Base-by-base conservation (phyloP, 768 basidiomycete genomes). In the Hericium alpestre region DNA sequence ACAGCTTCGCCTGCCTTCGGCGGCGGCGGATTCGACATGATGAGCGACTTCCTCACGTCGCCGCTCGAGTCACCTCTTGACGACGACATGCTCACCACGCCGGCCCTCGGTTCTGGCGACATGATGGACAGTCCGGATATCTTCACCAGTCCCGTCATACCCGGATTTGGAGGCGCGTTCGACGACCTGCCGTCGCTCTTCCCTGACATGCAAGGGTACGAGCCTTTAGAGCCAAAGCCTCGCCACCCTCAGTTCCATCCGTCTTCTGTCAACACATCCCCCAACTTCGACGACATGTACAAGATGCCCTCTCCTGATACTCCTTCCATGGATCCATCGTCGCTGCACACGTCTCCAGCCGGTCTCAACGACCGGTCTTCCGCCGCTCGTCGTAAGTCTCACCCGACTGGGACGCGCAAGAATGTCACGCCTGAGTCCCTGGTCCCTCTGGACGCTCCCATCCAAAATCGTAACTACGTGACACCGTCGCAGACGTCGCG, bases 371-470 rank as follows among this genome's bases (percentile, higher is more conserved):
- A 57, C 5, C 20, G 9, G n/a, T 57, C 63, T 13, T 38, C 64
- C 13, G 57, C 63, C 1, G 47, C 60, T 25, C 69, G 72, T 56
- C 77, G 69, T 22, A 72, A 67, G 61, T 61, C 60, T 11, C 57
- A 48, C 0, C 81, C 79, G 4, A 88, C 80, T 2, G 86, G 85
- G n/a, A 87, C 84, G 7, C 82, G 87, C 60, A 84, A 81, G 68
- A 84, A 85, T 67, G 71, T 84, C 43, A 80, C 79, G 3, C 84
- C 88, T 2, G 79, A 79, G 37, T 65, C 76, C 2, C 77, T 90
- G 20, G 79, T 93, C 22, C 77, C 84, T 20, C 66, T 84, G 63
- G 82, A 87, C 54, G 91, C 91, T 1, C 92, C 91, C 0, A 90
- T 86, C 1, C 91, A 93, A 65, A 48, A 79, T 0, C 83, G 91